Evolutionary conservation across 2,329 filamentous ascomycete species (phyloP).

Genomic region (Beauveria australis): DNA sequence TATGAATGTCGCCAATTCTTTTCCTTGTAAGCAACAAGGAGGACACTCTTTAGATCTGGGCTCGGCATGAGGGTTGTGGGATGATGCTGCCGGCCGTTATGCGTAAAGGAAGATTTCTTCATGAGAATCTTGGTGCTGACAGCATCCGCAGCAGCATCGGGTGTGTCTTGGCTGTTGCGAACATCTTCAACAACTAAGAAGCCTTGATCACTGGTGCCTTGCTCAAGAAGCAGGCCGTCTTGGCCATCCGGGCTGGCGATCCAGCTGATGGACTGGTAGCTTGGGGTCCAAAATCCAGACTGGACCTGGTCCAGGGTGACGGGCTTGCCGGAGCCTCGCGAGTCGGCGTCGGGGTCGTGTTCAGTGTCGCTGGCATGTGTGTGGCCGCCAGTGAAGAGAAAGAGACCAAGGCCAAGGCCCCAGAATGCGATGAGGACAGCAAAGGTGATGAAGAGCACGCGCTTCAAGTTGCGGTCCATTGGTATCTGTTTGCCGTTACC

Average conservation of each 20-base stretch:
- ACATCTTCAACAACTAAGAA: conserved; percentile 87
- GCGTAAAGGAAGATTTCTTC: conserved; percentile 55
- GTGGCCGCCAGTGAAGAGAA: conserved; percentile 58
- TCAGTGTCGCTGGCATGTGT: conserved; percentile 52
- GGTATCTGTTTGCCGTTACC: conserved; percentile 44
- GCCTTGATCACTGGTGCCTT: conserved; percentile 53
- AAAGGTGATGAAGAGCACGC: conserved; percentile 52
- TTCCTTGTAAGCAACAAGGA: conserved; percentile 64
- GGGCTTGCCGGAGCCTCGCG: conserved; percentile 58
- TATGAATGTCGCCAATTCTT: conserved; percentile 87
- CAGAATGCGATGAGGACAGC: conserved; percentile 58
- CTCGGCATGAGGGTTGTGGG: conserved; percentile 65
- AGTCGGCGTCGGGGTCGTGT: conserved; percentile 61
- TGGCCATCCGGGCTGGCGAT: conserved; percentile 65
- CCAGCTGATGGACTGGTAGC: conserved; percentile 63
- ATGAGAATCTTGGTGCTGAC: conserved; percentile 53
- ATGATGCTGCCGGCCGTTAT: conserved; percentile 44
- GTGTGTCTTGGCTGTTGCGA: conserved; percentile 33
- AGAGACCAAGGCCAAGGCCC: conserved; percentile 59
- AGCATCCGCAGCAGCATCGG: conserved; percentile 22
- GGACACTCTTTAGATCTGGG: conserved; percentile 74
- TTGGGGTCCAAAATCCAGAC: conserved; percentile 55
- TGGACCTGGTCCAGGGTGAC: conserved; percentile 67
- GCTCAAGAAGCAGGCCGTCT: conserved; percentile 79
- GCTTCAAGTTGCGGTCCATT: conserved; percentile 59